phyloP scores from a whole-genome alignment of 164 flowering plant species.

The Magnolia kwangsiensis region DNA sequence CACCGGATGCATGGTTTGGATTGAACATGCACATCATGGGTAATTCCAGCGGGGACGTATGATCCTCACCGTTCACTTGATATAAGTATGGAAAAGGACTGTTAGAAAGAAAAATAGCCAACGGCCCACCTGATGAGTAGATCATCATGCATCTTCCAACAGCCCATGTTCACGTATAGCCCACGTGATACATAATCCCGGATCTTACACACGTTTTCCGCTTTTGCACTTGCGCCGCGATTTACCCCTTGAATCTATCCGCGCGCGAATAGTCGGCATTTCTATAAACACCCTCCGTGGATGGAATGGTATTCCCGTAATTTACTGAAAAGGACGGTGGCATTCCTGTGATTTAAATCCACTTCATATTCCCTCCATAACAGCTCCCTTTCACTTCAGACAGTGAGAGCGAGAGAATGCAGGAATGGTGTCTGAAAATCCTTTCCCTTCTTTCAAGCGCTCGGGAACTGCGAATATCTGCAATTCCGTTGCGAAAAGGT shows the following conservation, averaged over 20 bases:
- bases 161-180: background rate
- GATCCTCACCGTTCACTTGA: too few species aligned
- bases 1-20: too few species aligned
- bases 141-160: background rate
- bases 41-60: too few species aligned
- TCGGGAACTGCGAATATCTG: conserved; percentile 32
- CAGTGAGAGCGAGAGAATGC: background rate
- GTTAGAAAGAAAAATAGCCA: too few species aligned
- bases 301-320: background rate
- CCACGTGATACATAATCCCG: background rate
- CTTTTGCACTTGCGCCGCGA: background rate
- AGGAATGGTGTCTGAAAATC: conserved; percentile 37
- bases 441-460: conserved; percentile 24
- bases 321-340: background rate
- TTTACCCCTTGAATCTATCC: too few species aligned
- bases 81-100: too few species aligned
- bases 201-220: background rate
- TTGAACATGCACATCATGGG: too few species aligned
- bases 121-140: too few species aligned
- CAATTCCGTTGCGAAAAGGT: conserved; percentile 51
- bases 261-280: background rate
- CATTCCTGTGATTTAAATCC: background rate
- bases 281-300: background rate
- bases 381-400: conserved; percentile 6
- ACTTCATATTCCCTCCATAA: conserved; percentile 19